Conservation (phyloP, 2,329 filamentous ascomycete genomes). For the Cytospora piceae region DNA sequence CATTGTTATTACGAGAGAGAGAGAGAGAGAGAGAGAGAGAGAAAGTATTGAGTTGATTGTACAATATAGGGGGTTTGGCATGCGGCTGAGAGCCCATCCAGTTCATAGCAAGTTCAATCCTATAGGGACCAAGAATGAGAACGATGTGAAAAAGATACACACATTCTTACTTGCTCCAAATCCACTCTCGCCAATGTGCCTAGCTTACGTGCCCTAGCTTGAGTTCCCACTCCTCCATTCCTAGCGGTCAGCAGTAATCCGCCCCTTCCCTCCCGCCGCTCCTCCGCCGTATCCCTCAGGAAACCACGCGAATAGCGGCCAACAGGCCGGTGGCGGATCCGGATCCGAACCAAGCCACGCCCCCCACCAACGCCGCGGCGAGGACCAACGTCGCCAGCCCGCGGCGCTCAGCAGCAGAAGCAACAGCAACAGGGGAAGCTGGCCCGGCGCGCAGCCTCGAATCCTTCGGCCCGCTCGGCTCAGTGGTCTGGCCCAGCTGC, state of each 20-base stretch:
- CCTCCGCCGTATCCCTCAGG: background rate
- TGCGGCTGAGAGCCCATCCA: constrained; percentile 1
- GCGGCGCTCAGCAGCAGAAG: constrained; percentile 46
- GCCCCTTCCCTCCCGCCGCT: background rate
- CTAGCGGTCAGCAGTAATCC: background rate
- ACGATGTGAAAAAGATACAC: background rate
- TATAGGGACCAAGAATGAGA: background rate
- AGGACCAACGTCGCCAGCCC: constrained; percentile 51
- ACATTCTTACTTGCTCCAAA: background rate
- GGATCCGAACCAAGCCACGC: constrained; percentile 36
- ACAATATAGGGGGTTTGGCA: background rate
- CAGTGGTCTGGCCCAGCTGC: constrained; percentile 42
- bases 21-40: no score
- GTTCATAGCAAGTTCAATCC: constrained; percentile 9
- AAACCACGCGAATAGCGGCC: constrained; percentile 7
- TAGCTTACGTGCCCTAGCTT: background rate
- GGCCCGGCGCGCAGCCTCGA: constrained; percentile 29
- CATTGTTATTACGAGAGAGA: background rate
- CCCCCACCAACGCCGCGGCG: constrained; percentile 37
- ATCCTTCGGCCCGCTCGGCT: constrained; percentile 26
- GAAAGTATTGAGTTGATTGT: background rate
- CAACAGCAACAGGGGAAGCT: background rate
- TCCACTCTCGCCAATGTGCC: background rate
- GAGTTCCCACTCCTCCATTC: background rate
- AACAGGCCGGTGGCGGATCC: constrained; percentile 28